Evolutionary conservation across 1,284 basidiomycete species (phyloP).

Genomic region (Sanghuangporus sanghuang): DNA sequence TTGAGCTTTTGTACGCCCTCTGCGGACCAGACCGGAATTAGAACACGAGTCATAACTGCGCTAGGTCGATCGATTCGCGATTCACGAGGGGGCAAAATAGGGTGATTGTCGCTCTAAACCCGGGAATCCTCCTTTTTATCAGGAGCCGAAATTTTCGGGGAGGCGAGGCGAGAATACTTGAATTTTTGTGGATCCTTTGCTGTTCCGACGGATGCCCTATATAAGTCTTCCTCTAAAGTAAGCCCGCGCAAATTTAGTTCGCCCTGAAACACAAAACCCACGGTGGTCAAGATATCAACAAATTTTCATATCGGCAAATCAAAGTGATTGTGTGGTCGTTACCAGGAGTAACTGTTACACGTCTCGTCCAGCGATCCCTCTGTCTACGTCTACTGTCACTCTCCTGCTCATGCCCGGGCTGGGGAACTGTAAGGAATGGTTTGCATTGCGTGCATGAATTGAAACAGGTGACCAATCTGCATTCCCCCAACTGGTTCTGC

Average conservation of each 20-base stretch:
- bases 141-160: neutral
- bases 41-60: constrained; percentile 52
- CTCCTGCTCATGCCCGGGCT: neutral
- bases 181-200: neutral
- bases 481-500: neutral
- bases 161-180: neutral
- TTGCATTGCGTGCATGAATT: neutral
- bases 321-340: neutral
- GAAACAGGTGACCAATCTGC: neutral
- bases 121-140: neutral
- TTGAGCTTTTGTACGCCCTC: constrained; percentile 66
- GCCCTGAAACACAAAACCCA: neutral
- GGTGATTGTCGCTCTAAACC: neutral
- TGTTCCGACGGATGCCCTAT: neutral
- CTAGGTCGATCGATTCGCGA: neutral
- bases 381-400: neutral
- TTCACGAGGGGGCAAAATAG: neutral
- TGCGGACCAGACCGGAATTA: constrained; percentile 59
- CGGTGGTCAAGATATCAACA: neutral
- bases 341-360: neutral
- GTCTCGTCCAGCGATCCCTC: neutral
- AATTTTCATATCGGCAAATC: neutral
- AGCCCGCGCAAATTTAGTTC: neutral
- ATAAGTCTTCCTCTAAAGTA: neutral
- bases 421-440: neutral